Percentiles rank a stretch among this genome's conserved stretches.
These are phyloP conservation scores for Acaromyces ingoldii DNA, from an alignment of 1,284 basidiomycete genomes.

Conservation along the genomic window DNA sequence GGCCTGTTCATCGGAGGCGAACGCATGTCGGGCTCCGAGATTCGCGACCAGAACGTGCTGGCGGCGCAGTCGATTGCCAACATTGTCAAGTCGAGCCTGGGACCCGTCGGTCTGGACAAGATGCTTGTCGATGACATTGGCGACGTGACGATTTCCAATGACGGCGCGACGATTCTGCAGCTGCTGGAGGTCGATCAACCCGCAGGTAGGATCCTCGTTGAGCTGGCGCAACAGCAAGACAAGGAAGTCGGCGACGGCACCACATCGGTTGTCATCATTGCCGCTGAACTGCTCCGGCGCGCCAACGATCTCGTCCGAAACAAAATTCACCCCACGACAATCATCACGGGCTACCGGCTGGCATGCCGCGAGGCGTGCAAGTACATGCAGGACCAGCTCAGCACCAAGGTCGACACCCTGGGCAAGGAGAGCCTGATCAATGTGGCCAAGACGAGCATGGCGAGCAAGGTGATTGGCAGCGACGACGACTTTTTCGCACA, in stretches of 20 bases:
- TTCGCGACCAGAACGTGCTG: conserved; percentile 85
- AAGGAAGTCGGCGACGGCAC: conserved; percentile 99
- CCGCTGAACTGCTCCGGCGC: conserved; percentile 86
- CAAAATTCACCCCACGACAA: conserved; percentile 98
- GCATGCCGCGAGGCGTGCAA: conserved; percentile 96
- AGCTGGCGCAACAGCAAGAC: conserved; percentile 98
- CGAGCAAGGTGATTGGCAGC: conserved; percentile 96
- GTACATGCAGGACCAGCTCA: conserved; percentile 96
- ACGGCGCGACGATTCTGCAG: conserved; percentile 94
- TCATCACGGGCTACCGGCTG: conserved; percentile 96
- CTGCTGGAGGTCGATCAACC: conserved; percentile 87
- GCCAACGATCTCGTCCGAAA: conserved; percentile 98
- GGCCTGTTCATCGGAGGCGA: conserved; percentile 79
- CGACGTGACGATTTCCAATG: conserved; percentile 99
- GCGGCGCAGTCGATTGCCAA: conserved; percentile 96
- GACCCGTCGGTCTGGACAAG: conserved; percentile 65
- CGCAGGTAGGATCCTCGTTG: conserved; percentile 89
- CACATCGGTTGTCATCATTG: conserved; percentile 95
- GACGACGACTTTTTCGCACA: conserved; percentile 98
- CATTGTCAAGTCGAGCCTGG: conserved; percentile 92
- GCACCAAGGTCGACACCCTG: conserved; percentile 86
- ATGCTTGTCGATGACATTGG: conserved; percentile 98
- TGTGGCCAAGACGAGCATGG: conserved; percentile 97
- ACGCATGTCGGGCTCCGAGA: conserved; percentile 87
- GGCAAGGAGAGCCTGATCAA: conserved; percentile 90